Evolutionary conservation across 805 yeast genomes (phyloP), one percentile per base, ranked within the genome.

Genomic region (Ogataea saltuana): DNA sequence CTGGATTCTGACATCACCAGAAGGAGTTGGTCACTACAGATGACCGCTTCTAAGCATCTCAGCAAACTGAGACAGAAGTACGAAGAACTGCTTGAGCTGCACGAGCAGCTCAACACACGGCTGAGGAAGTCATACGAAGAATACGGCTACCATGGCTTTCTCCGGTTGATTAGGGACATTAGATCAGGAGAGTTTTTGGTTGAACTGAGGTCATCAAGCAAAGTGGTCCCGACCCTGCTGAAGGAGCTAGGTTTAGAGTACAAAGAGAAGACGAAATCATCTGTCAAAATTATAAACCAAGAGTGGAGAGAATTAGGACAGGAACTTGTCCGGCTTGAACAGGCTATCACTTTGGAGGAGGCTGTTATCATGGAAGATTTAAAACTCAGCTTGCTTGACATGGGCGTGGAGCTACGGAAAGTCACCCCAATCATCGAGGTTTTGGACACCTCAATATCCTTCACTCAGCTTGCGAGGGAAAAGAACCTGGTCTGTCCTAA

Each of bases 401-500:
- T 67, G 28, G 68, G 78, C 18, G 52, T 69, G 1, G 65, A 68
- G 2, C 66, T 88, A 3, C 68, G 95, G 30, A 41, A 44, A 53
- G 61, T 28, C 65, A 77, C 42, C 67, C 85, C 40, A 59, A 70
- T 41, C 53, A 70, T 30, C 20, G 96, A 88, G 48, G 74, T 74
- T 39, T 54, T 90, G 5, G 99, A 91, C 61, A 80, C 83, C 0
- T 68, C 85, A 1, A 65, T 80, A 10, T 83, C 95, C 0, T 86
- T 93, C 63, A 83, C 95, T 0, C 61, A 67, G 0, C 64, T 90
- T 12, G 84, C 97, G 0, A 59, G 63, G n/a, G 96, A 88, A 51
- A 76, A 75, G 47, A 67, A 76, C 23, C 71, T 89, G 35, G 80
- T 75, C 0, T 67, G 87, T 41, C 99, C 99, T 0, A 66, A 53